phyloP scores from a whole-genome alignment of 306 rosid genomes.

The Abrus pulchellus region DNA sequence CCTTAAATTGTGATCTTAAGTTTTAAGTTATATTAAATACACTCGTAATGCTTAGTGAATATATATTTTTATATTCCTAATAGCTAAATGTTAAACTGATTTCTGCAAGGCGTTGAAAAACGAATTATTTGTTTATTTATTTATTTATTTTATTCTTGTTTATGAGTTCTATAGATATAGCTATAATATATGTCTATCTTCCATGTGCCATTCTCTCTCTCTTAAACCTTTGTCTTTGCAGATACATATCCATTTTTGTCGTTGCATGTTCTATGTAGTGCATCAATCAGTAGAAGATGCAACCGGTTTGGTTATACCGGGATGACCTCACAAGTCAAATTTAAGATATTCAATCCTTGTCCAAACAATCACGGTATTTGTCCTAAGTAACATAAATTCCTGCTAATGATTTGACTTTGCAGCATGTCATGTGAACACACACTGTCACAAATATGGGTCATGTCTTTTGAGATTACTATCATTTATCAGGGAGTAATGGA shows the following conservation, averaged over 20 bases:
- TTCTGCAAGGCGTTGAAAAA: not conserved
- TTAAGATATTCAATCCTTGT: not conserved
- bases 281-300: conserved; percentile 43
- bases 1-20: no score
- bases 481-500: not conserved
- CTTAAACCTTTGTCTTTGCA: not conserved
- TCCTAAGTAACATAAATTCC: conserved; percentile 2
- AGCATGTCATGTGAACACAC: conserved; percentile 30
- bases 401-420: conserved; percentile 24
- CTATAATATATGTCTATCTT: not conserved
- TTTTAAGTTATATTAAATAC: no score
- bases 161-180: conserved; percentile 1
- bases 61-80: not conserved
- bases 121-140: not conserved
- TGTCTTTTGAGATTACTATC: not conserved
- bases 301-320: conserved; percentile 21
- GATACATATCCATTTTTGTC: not conserved
- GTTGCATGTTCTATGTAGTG: not conserved
- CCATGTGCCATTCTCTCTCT: not conserved
- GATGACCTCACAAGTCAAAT: conserved; percentile 30
- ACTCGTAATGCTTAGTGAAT: no score
- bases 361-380: conserved; percentile 41
- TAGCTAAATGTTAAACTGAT: not conserved
- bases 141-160: not conserved
- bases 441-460: conserved; percentile 29